Percentiles rank a stretch among this genome's conserved stretches.
Conservation (phyloP, 495 filamentous ascomycete genomes). For the Xylaria venustula region DNA sequence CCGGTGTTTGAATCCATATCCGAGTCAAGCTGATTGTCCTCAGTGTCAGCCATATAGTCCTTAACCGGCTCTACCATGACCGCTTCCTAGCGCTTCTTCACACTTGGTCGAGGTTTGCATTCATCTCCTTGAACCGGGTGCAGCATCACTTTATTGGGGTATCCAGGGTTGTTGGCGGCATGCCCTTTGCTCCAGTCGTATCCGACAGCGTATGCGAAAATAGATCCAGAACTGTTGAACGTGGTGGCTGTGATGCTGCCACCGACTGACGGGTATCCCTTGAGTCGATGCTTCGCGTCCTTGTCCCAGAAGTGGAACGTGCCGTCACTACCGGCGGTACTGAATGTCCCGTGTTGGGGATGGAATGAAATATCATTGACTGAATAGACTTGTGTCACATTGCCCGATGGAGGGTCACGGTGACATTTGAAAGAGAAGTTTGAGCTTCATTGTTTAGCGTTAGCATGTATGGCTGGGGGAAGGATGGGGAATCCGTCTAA, state of each 20-base stretch:
- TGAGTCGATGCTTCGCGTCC: constrained; percentile 80
- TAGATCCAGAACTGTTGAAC: constrained; percentile 73
- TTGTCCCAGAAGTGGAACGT: constrained; percentile 93
- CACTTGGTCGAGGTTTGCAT: constrained; percentile 72
- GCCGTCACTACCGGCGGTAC: constrained; percentile 83
- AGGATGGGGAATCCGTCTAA: constrained; percentile 4
- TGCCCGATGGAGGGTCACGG: constrained; percentile 66
- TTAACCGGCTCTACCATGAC: too few relatives aligned
- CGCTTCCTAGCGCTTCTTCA: constrained; percentile 61
- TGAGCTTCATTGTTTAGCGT: constrained; percentile 40
- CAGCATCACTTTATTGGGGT: constrained; percentile 82
- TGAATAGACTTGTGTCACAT: constrained; percentile 75
- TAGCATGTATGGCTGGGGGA: constrained; percentile 5
- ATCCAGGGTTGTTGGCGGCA: constrained; percentile 63
- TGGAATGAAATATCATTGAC: constrained; percentile 91
- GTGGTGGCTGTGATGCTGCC: constrained; percentile 75
- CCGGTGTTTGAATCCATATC: too few relatives aligned
- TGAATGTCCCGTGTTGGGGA: constrained; percentile 77
- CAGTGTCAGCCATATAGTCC: too few relatives aligned
- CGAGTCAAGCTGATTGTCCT: too few relatives aligned
- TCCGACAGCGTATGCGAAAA: constrained; percentile 87
- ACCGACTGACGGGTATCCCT: constrained; percentile 82
- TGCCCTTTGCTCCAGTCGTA: constrained; percentile 97
- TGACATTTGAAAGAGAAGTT: constrained; percentile 97
- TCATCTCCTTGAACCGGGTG: constrained; percentile 75